A percentile compares a stretch with the other conserved stretches of the same genome.
phyloP scores from a whole-genome alignment of 345 rosid species.

The Orychophragmus violaceus region DNA sequence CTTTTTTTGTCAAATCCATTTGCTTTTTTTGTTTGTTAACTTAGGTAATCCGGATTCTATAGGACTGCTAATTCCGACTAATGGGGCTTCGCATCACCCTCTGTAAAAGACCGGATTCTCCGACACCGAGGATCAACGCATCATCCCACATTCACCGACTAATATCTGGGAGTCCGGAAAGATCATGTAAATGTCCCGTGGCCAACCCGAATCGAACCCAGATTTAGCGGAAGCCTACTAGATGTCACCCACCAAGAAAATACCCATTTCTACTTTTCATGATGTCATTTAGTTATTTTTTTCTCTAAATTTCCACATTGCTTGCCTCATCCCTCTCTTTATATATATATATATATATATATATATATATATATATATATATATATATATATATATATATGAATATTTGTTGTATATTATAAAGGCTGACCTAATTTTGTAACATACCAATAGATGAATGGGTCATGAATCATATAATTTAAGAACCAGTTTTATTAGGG shows the following conservation, averaged over 20 bases:
- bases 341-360: not conserved
- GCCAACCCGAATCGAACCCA: too few species aligned
- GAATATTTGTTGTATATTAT: constrained; percentile 1
- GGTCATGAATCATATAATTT: constrained; percentile 18
- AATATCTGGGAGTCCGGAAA: too few species aligned
- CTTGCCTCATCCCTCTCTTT: constrained; percentile 13
- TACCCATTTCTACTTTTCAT: constrained; percentile 16
- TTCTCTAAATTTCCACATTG: constrained; percentile 12
- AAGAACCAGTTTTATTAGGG: constrained; percentile 16
- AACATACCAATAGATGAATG: constrained; percentile 15
- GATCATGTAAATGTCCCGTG: too few species aligned
- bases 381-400: not conserved
- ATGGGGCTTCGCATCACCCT: too few species aligned
- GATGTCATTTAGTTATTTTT: constrained; percentile 6
- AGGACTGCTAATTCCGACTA: too few species aligned
- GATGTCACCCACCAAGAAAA: constrained; percentile 34
- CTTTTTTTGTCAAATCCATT: too few species aligned
- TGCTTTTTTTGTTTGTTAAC: too few species aligned
- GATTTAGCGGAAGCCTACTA: too few species aligned
- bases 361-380: not conserved
- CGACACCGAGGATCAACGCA: too few species aligned
- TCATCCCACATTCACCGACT: too few species aligned
- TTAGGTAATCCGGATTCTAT: too few species aligned
- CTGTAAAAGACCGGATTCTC: too few species aligned
- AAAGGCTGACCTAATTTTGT: constrained; percentile 20